Percentiles rank a stretch among this genome's conserved stretches.
Evolutionary conservation across 1,284 basidiomycete genomes (phyloP).

Genomic region (Peniophora sp.): DNA sequence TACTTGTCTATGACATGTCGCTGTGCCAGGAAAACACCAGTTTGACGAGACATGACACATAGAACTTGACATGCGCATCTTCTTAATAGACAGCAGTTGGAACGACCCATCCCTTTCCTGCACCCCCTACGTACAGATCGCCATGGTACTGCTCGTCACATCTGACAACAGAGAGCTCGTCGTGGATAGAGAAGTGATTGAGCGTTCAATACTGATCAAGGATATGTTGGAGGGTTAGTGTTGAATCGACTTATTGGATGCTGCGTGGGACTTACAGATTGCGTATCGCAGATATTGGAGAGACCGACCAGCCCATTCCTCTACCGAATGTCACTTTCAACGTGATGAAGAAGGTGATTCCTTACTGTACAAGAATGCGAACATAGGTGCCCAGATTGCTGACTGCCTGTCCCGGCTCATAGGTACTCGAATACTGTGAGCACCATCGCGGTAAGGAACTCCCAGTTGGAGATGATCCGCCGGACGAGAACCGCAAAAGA

Average conservation of each 20-base stretch:
- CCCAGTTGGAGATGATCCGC: slow-evolving; percentile 79
- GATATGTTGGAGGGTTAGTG: slow-evolving; percentile 95
- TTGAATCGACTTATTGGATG: slow-evolving; percentile 2
- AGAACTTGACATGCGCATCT: too few species aligned
- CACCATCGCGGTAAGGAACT: slow-evolving; percentile 96
- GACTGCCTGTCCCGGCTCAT: slow-evolving; percentile 1
- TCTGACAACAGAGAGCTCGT: slow-evolving; percentile 96
- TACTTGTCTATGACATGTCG: too few species aligned
- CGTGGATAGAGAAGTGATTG: slow-evolving; percentile 91
- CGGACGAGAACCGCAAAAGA: slow-evolving; percentile 94
- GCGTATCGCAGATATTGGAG: slow-evolving; percentile 79
- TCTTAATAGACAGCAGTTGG: too few species aligned
- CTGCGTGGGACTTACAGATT: slow-evolving; percentile 5
- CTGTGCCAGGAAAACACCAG: too few species aligned
- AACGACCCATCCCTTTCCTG: too few species aligned
- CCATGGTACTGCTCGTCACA: slow-evolving; percentile 77
- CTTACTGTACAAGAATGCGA: too few species aligned
- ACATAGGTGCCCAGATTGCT: neutral
- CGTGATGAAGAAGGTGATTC: slow-evolving; percentile 86
- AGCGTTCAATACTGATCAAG: slow-evolving; percentile 95
- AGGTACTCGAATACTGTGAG: slow-evolving; percentile 99
- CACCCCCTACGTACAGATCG: too few species aligned
- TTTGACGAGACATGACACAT: too few species aligned
- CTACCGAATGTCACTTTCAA: slow-evolving; percentile 95
- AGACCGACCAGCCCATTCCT: slow-evolving; percentile 89